Evolutionary conservation across 805 yeast species (phyloP).

Genomic region (Candida broadrunensis): DNA sequence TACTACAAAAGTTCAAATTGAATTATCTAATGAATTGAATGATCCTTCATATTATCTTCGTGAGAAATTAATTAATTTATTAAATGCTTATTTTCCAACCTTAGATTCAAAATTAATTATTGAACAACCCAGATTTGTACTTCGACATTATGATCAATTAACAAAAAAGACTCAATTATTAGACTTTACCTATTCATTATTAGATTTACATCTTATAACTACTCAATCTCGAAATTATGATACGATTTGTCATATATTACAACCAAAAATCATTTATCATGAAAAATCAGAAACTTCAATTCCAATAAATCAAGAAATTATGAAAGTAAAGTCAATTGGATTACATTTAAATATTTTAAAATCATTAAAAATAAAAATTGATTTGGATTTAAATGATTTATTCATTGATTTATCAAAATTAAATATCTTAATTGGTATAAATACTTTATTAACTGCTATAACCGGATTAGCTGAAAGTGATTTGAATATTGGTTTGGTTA

Average conservation of each 20-base stretch:
- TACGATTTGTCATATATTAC: conserved; percentile 29
- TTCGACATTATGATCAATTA: conserved; percentile 12
- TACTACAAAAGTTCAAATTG: conserved; percentile 8
- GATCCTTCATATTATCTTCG: not conserved
- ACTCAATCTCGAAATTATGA: conserved; percentile 29
- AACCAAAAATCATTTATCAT: conserved; percentile 28
- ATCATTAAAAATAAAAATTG: conserved; percentile 22
- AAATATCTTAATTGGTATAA: conserved; percentile 28
- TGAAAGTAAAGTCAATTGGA: conserved; percentile 14
- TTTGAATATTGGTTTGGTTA: conserved; percentile 26
- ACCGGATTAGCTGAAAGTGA: conserved; percentile 20
- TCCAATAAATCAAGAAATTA: conserved; percentile 12
- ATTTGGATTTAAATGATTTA: conserved; percentile 17
- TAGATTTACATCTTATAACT: conserved; percentile 31
- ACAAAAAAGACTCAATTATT: conserved; percentile 16
- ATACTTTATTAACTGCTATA: conserved; percentile 23
- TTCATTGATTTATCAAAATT: conserved; percentile 25
- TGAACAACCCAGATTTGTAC: conserved; percentile 31
- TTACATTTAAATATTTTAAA: conserved; percentile 22
- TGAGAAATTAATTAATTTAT: conserved; percentile 14
- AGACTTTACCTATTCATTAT: conserved; percentile 31
- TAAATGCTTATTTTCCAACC: conserved; percentile 31
- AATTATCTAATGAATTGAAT: not conserved
- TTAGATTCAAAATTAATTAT: conserved; percentile 25
- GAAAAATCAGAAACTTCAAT: conserved; percentile 18